These are phyloP conservation scores for Apostasia shenzhenica DNA, from an alignment of 106 monocot genomes.

Conservation along the genomic window DNA sequence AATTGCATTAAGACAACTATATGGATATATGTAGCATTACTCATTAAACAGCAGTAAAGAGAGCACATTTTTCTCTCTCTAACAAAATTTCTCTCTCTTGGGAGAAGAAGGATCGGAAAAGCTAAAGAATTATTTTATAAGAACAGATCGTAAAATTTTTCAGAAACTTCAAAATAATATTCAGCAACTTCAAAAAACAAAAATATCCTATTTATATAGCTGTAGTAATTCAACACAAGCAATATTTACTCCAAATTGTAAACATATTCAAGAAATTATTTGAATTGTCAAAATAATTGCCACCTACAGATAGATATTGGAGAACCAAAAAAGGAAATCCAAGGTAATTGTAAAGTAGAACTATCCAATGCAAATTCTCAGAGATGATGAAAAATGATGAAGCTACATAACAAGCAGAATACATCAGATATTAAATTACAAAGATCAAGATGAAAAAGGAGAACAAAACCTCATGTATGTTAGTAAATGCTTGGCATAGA, in stretches of 20 bases:
- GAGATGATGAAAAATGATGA: neutral
- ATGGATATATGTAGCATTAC: too few relatives aligned
- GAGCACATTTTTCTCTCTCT: too few relatives aligned
- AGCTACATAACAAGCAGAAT: neutral
- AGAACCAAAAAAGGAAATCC: neutral
- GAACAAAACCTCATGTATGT: neutral
- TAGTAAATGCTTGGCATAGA: constrained; percentile 1
- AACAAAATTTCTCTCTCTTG: too few relatives aligned
- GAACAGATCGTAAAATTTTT: too few relatives aligned
- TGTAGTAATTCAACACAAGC: too few relatives aligned
- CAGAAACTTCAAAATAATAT: too few relatives aligned
- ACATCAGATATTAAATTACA: neutral
- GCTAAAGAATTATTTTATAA: too few relatives aligned
- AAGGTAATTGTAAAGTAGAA: neutral
- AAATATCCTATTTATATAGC: too few relatives aligned
- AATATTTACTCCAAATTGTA: neutral
- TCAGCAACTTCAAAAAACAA: too few relatives aligned
- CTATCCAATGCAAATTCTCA: neutral
- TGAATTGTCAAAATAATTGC: neutral
- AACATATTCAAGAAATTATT: neutral
- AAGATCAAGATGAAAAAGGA: constrained; percentile 1
- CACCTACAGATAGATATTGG: neutral
- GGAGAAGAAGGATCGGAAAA: too few relatives aligned
- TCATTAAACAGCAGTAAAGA: too few relatives aligned
- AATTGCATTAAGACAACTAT: too few relatives aligned